Conservation (phyloP, 2,329 filamentous ascomycete species). For the Fusarium secorum region DNA sequence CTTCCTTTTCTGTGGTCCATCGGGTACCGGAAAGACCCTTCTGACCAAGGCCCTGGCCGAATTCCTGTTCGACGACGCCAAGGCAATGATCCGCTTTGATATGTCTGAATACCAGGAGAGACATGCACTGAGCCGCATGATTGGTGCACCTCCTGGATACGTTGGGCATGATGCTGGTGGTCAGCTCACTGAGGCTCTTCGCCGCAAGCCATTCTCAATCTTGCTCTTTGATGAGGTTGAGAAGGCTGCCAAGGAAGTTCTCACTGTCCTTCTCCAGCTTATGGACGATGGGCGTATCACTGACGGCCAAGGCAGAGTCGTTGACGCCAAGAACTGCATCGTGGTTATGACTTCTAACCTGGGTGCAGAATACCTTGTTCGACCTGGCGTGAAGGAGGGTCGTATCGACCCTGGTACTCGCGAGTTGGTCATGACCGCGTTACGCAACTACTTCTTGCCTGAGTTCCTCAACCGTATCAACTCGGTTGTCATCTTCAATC, state of each 20-base stretch:
- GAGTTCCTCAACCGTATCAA: conserved; percentile 99
- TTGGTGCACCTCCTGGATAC: conserved; percentile 95
- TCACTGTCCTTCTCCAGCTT: conserved; percentile 97
- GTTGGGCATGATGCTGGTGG: conserved; percentile 96
- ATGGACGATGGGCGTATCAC: conserved; percentile 99
- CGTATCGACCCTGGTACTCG: conserved; percentile 84
- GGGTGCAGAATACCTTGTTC: conserved; percentile 90
- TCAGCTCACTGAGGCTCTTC: conserved; percentile 92
- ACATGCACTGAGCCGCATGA: conserved; percentile 95
- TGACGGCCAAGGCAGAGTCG: conserved; percentile 92
- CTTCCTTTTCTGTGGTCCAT: conserved; percentile 98
- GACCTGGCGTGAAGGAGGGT: conserved; percentile 79
- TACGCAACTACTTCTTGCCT: conserved; percentile 95
- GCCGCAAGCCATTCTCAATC: conserved; percentile 96
- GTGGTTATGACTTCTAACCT: conserved; percentile 99
- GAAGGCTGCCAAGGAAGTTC: conserved; percentile 96
- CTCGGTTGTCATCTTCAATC: conserved; percentile 97
- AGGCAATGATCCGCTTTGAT: conserved; percentile 98
- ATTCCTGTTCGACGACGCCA: conserved; percentile 96
- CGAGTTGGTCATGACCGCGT: conserved; percentile 88
- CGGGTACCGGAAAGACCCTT: conserved; percentile 96
- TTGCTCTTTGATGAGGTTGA: conserved; percentile 97
- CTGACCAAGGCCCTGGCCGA: conserved; percentile 97
- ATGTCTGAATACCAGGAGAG: conserved; percentile 99
- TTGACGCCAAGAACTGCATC: conserved; percentile 97